Evolutionary conservation across 257 asterid species (phyloP).

Genomic region (Salvia hispanica): DNA sequence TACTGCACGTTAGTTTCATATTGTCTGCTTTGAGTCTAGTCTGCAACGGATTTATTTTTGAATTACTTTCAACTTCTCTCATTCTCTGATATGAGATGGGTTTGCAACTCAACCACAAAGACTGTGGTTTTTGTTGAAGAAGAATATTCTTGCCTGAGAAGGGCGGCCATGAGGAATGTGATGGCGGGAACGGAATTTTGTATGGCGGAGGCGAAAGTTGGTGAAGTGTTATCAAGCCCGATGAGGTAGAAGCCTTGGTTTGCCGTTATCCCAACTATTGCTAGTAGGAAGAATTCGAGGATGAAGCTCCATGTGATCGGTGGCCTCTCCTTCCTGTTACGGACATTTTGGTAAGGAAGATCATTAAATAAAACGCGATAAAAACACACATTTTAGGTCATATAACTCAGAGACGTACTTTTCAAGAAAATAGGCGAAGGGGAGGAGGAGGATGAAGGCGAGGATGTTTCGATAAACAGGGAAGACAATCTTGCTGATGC

Average conservation of each 20-base stretch:
- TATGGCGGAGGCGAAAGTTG: conserved; percentile 95
- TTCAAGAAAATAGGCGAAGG: conserved; percentile 95
- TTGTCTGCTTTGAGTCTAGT: no score
- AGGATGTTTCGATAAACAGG: conserved; percentile 89
- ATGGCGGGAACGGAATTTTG: conserved; percentile 98
- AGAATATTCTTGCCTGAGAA: conserved; percentile 58
- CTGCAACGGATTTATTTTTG: no score
- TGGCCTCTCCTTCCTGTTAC: conserved; percentile 97
- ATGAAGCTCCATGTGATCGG: conserved; percentile 66
- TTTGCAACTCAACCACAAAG: no score
- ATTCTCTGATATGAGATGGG: no score
- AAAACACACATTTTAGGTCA: no score
- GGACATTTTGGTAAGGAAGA: no score
- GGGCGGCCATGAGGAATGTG: conserved; percentile 85
- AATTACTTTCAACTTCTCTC: no score
- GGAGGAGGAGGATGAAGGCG: conserved; percentile 87
- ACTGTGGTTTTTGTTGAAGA: no score
- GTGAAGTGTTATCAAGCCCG: conserved; percentile 94
- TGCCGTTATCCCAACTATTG: conserved; percentile 93
- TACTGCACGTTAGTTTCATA: no score
- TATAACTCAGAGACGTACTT: conserved; percentile 44
- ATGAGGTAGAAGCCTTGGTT: conserved; percentile 91
- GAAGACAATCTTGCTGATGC: conserved; percentile 96
- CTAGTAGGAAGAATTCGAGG: conserved; percentile 87
- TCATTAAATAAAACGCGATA: no score